Base-by-base conservation (phyloP, 2,329 filamentous ascomycete genomes). In the Didymella pinodella region DNA sequence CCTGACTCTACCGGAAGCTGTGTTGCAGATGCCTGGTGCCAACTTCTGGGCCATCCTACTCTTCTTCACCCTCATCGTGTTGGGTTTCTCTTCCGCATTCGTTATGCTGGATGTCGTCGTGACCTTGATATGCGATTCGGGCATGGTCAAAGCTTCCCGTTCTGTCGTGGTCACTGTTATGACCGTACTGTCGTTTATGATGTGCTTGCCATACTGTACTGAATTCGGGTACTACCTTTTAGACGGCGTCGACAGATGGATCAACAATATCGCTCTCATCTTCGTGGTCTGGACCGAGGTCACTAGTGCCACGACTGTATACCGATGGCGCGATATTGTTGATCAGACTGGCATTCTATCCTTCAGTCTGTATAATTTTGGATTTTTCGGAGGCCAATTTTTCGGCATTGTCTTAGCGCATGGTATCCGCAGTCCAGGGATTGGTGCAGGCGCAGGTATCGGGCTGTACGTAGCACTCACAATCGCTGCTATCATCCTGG, bases 21-120 rank as follows among this genome's bases (percentile, higher is more conserved):
- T 87, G 1, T 72, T 83, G 0, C 79, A 86, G 57, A 85, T 87
- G 81, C 85, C 85, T 0, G 84, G 80, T 0, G 77, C 84, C 2
- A 85, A 85, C 41, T 86, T 84, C 61, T 87, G 84, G 84, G 83
- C 84, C 0, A 75, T 86, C n/a, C 73, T 84, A 0, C 73, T 86
- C 1, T 87, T 87, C 69, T 85, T 87, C 58, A 86, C 84, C 0
- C 77, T 87, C 7, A 81, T 86, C 58, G 81, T 86, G 0, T 79
- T 87, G 0, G 85, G 85, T 0, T 85, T 85, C 65, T 84, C 82
- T 57, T 86, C 84, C 0, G 83, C 85, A 0, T 86, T 86, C 58
- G 84, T 84, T 47, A 85, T 87, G 83, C 73, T 87, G 6, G 85
- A 87, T 63, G 84, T 83, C 4, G 78, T 83, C 4, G 82, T 83